Evolutionary conservation across 257 asterid genomes (phyloP), one percentile per base, ranked within the genome.

Genomic region (Gentiana straminea): DNA sequence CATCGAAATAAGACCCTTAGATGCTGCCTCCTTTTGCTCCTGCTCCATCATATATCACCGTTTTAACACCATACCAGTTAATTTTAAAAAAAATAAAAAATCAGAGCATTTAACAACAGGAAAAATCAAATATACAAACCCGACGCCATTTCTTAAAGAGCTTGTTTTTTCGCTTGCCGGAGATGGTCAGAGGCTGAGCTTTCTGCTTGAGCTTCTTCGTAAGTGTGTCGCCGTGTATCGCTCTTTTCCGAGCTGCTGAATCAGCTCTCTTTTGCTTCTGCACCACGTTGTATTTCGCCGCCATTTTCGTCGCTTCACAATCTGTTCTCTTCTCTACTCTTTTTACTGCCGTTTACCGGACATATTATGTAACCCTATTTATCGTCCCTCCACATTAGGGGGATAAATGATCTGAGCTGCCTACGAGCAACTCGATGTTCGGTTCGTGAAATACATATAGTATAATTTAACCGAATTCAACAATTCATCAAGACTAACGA

Each of bases 161-260:
- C 83, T 86, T 86, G 73, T 82, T 92, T 68, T 86, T 71, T 35
- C 95, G 89, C 83, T 86, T 86, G 68, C 95, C 95, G 69, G 95
- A 86, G 64, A 86, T 56, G 44, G 95, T 71, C n/a, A 59, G 73
- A 0, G 89, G 83, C 33, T 86, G 93, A 5, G 56, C 24, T 58
- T 54, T 82, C 80, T 62, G 89, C n/a, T 61, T 86, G 35, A 85
- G 84, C 65, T 80, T 85, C 44, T 81, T 75, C 10, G 86, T 59
- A 47, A 32, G 8, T 1, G 89, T 75, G 13, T 85, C 89, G 0
- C 95, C 95, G 64, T 80, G 79, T 63, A 45, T 51, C 70, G 37
- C 57, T 57, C 94, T 80, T 75, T 85, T 85, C 62, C 68, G 69
- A 5, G 43, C 61, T 48, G 92, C 80, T 7, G 76, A 39, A 9